Evolutionary conservation across 495 filamentous ascomycete genomes (phyloP).

Genomic region (Chaetomium tenue): DNA sequence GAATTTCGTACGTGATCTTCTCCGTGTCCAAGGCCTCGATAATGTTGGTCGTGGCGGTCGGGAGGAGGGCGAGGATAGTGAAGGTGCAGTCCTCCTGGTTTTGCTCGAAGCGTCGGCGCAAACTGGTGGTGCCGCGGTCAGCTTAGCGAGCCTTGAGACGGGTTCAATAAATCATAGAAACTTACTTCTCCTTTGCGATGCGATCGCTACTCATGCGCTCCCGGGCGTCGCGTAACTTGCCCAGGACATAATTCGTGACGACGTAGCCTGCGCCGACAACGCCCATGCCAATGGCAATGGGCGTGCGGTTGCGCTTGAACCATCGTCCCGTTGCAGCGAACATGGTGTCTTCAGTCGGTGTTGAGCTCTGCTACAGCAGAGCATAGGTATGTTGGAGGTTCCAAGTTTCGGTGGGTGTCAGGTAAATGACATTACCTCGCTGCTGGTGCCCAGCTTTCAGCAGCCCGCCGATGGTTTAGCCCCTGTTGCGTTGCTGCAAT

Average conservation of each 20-base stretch:
- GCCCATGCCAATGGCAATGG: constrained; percentile 80
- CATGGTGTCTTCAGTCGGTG: constrained; percentile 51
- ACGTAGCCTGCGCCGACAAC: constrained; percentile 88
- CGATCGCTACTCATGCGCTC: constrained; percentile 94
- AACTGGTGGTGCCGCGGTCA: constrained; percentile 49
- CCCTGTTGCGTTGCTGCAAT: constrained; percentile 18
- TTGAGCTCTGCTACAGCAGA: background rate
- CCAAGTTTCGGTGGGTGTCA: constrained; percentile 1
- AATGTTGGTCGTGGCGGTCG: constrained; percentile 85
- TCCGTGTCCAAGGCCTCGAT: constrained; percentile 86
- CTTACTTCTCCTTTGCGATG: constrained; percentile 93
- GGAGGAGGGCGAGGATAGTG: constrained; percentile 93
- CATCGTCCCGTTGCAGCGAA: constrained; percentile 79
- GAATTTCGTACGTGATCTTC: constrained; percentile 82
- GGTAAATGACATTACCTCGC: background rate
- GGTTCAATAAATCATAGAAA: constrained; percentile 4
- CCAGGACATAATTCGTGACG: constrained; percentile 85
- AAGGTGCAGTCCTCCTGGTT: constrained; percentile 98
- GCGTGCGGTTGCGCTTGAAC: constrained; percentile 87
- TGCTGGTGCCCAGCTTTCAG: background rate
- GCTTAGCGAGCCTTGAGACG: background rate
- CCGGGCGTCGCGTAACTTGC: constrained; percentile 85
- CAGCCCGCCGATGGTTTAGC: background rate
- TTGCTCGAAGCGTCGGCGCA: constrained; percentile 93
- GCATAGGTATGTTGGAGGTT: constrained; percentile 6